Conservation (phyloP, 1,284 basidiomycete species). For the Leccinum huronense region DNA sequence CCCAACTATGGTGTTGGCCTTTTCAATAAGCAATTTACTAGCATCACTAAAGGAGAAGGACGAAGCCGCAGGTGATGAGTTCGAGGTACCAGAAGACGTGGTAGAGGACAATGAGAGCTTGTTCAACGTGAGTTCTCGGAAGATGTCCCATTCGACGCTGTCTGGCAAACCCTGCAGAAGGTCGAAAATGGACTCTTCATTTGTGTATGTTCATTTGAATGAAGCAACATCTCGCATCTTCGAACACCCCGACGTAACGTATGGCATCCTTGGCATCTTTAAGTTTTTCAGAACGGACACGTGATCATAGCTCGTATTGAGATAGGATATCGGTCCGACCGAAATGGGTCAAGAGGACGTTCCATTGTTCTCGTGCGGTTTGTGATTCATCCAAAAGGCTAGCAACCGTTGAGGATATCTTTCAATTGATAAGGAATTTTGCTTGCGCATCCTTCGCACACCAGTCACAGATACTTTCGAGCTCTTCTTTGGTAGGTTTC, state of each 20-base stretch:
- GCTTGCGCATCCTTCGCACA: not conserved
- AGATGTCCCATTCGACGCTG: not conserved
- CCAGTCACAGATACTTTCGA: not conserved
- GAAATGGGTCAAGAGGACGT: fast-evolving
- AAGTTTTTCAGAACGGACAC: not conserved
- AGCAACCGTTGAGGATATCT: not conserved
- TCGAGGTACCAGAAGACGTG: not conserved
- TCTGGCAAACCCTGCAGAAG: not conserved
- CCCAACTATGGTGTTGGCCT: not conserved
- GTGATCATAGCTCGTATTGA: not conserved
- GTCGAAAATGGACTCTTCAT: not conserved
- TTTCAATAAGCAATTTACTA: not conserved
- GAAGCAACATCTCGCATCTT: not conserved
- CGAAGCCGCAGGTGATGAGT: not conserved
- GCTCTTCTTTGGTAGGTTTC: not conserved
- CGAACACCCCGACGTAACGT: not conserved
- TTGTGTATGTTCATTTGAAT: not conserved
- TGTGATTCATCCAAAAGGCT: fast-evolving
- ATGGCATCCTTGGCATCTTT: not conserved
- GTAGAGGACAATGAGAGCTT: not conserved
- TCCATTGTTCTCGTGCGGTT: not conserved
- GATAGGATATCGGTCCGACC: not conserved
- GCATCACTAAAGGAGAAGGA: not conserved
- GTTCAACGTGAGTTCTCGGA: not conserved
- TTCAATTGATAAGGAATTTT: not conserved